Evolutionary conservation across 208 protist genomes (phyloP), one percentile per base, ranked within the genome.

Genomic region (Trypanosoma congolense): DNA sequence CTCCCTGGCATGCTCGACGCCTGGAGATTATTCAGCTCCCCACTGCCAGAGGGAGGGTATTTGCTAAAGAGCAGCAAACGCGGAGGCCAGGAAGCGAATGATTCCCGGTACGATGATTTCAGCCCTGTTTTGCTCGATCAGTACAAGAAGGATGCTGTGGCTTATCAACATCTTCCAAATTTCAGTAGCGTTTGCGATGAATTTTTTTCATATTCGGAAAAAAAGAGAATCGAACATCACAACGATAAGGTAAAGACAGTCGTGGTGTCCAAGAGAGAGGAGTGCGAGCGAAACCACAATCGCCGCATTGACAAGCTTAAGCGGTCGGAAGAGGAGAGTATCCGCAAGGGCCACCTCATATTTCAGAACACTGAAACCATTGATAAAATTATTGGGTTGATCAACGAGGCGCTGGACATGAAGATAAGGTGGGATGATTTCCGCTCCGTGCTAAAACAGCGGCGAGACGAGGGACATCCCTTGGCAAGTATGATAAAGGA

Each of bases 161-260:
- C 58, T 40, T 36, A 55, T 29, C 40, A 64, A 33, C 76, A 70
- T 81, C 61, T 59, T 33, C 14, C 50, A 8, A 89, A 75, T 45
- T 98, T 98, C 65, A 86, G 96, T 43, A 61, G 57, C 16, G 89
- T 93, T 12, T 93, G 95, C 8, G 97, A 99, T 56, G 73, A 80
- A 25, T 98, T 87, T 66, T 99, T 98, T 57, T 87, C 93, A 9
- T 56, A 83, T 36, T 87, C 88, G 1, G 95, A 98, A 67, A 73
- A 66, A 6, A 78, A 95, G 50, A 73, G 76, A n/a, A 88, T 95
- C 58, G 79, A 88, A 3, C 67, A 80, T 24, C 83, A 91, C 56
- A 92, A 90, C 51, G 61, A 75, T 24, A 82, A 87, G 64, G 67
- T 93, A 33, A 81, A 91, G 33, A 81, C 57, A 2, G 64, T 65